Conservation (phyloP, 2,329 filamentous ascomycete species). For the Alternaria tenuissima region DNA sequence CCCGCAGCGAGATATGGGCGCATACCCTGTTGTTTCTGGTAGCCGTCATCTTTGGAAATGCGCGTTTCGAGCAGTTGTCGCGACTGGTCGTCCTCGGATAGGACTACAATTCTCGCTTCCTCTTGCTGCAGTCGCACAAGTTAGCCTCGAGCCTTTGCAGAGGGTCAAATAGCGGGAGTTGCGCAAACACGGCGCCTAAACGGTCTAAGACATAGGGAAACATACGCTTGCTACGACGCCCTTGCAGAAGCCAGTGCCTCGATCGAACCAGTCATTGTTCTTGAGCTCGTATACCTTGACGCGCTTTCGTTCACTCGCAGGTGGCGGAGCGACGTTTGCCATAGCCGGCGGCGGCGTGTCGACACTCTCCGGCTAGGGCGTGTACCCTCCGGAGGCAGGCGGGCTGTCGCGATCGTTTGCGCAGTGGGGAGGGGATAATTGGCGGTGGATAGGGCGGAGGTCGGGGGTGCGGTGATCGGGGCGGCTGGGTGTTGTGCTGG, state of each 20-base stretch:
- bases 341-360: conserved; percentile 15
- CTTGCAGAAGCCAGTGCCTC: conserved; percentile 94
- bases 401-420: conserved; percentile 36
- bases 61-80: conserved; percentile 86
- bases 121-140: conserved; percentile 67
- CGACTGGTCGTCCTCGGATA: conserved; percentile 90
- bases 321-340: conserved; percentile 47
- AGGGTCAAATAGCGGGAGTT: conserved; percentile 21
- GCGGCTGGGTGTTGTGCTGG: conserved; percentile 21
- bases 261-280: conserved; percentile 99
- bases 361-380: conserved; percentile 40
- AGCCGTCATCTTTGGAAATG: conserved; percentile 92
- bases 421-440: conserved; percentile 24
- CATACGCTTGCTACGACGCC: conserved; percentile 78
- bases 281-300: conserved; percentile 99
- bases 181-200: conserved; percentile 12
- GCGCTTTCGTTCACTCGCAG: conserved; percentile 65
- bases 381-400: conserved; percentile 37
- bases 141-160: conserved; percentile 43
- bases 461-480: conserved; percentile 22
- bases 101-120: conserved; percentile 86
- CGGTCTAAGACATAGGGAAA: conserved; percentile 14
- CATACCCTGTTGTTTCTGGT: conserved; percentile 96
- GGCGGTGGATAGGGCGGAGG: conserved; percentile 25
- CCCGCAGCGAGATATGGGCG: conserved; percentile 14